Evolutionary conservation across 2,329 filamentous ascomycete species (phyloP).

Genomic region (Arachnomyces sp.): DNA sequence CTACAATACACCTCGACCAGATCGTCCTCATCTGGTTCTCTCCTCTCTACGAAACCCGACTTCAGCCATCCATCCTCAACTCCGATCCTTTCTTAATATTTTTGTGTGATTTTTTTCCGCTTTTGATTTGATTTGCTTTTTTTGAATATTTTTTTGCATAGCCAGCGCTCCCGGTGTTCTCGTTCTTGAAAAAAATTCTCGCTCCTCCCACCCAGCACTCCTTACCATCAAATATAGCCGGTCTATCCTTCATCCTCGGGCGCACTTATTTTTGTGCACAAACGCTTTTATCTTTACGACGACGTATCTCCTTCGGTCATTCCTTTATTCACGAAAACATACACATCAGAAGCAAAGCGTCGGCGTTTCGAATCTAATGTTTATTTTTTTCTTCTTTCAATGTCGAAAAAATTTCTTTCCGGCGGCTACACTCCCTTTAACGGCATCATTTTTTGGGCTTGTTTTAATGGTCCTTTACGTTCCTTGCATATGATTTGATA

Average conservation of each 20-base stretch:
- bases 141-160: conserved; percentile 7
- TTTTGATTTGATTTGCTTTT: conserved; percentile 4
- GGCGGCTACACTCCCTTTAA: too few relatives aligned
- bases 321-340: conserved; percentile 18
- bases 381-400: conserved; percentile 5
- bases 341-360: conserved; percentile 17
- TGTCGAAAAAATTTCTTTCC: too few relatives aligned
- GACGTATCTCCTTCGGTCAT: conserved; percentile 25
- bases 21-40: not conserved
- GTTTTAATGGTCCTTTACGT: too few relatives aligned
- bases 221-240: conserved; percentile 5
- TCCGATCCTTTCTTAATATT: too few relatives aligned
- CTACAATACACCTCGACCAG: not conserved
- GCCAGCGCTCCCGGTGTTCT: conserved; percentile 2
- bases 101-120: conserved; percentile 10
- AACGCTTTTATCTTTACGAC: conserved; percentile 8
- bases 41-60: conserved; percentile 2
- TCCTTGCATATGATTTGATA: too few relatives aligned
- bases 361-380: conserved; percentile 7
- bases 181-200: conserved; percentile 11
- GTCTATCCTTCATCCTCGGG: conserved; percentile 1
- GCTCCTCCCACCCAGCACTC: conserved; percentile 16
- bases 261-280: not conserved
- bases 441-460: too few relatives aligned
- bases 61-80: conserved; percentile 8